A percentile compares a stretch with the other conserved stretches of the same genome.
Conservation (phyloP, 495 filamentous ascomycete species). For the Echria macrotheca region DNA sequence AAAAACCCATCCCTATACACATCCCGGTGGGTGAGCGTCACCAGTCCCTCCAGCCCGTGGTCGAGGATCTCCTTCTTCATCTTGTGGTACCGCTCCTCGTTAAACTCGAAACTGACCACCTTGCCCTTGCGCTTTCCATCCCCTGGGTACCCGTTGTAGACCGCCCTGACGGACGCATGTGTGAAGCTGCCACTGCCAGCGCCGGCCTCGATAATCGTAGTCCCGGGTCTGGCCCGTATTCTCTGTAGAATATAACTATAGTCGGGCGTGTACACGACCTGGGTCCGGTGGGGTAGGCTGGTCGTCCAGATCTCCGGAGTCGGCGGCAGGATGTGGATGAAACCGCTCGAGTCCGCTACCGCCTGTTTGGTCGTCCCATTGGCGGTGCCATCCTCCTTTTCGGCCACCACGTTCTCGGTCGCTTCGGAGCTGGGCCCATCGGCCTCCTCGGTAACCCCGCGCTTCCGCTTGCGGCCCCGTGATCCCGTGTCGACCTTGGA, state of each 20-base stretch:
- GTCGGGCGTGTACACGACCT: slow-evolving; percentile 96
- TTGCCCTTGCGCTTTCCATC: slow-evolving; percentile 52
- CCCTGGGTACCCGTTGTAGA: slow-evolving; percentile 73
- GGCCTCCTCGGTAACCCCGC: slow-evolving; percentile 51
- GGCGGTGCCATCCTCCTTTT: slow-evolving; percentile 17
- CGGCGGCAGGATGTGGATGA: slow-evolving; percentile 83
- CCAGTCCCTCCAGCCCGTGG: slow-evolving; percentile 67
- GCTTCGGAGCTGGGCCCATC: slow-evolving; percentile 21
- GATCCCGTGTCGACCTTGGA: slow-evolving; percentile 88
- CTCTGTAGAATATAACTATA: slow-evolving; percentile 93
- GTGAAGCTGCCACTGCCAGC: slow-evolving; percentile 94
- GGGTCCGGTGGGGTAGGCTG: slow-evolving; percentile 86
- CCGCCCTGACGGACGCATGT: slow-evolving; percentile 79
- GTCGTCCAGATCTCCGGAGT: slow-evolving; percentile 92
- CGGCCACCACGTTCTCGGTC: slow-evolving; percentile 22
- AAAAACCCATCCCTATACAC: slow-evolving; percentile 86
- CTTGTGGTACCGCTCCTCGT: slow-evolving; percentile 67
- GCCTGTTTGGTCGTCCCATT: slow-evolving; percentile 37
- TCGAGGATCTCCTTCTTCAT: slow-evolving; percentile 66
- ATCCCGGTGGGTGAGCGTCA: slow-evolving; percentile 82
- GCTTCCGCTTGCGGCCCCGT: slow-evolving; percentile 55
- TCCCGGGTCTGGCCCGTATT: slow-evolving; percentile 74
- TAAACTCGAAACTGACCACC: slow-evolving; percentile 92
- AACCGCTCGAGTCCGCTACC: slow-evolving; percentile 68
- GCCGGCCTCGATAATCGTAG: slow-evolving; percentile 82